Conservation (phyloP, 116 monocot genomes). For the Trichopus zeylanicus region DNA sequence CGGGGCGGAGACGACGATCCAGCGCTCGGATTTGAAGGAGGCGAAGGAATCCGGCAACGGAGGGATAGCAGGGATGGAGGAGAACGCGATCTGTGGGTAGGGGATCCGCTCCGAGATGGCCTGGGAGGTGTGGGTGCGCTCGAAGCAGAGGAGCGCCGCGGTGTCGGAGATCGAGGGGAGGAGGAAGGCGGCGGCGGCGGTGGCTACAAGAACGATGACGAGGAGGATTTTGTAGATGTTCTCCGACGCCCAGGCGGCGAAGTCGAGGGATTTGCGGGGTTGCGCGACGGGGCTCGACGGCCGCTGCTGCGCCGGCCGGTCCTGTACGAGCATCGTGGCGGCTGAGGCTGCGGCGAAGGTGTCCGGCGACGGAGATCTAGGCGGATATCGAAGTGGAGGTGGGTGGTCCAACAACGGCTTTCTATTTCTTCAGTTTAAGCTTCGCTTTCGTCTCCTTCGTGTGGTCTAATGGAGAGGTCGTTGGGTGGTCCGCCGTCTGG, state of each 20-base stretch:
- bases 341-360: neutral
- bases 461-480: no score
- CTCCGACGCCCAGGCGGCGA: slow-evolving; percentile 42
- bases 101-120: slow-evolving; percentile 18
- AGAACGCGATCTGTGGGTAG: slow-evolving; percentile 47
- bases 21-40: slow-evolving; percentile 65
- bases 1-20: slow-evolving; percentile 77
- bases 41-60: slow-evolving; percentile 35
- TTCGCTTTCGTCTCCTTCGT: neutral
- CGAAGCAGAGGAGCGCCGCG: slow-evolving; percentile 70
- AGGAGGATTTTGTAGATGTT: slow-evolving; percentile 44
- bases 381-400: neutral
- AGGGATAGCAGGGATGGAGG: slow-evolving; percentile 31
- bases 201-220: slow-evolving; percentile 28
- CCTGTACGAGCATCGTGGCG: neutral
- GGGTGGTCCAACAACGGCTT: neutral
- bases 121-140: slow-evolving; percentile 28
- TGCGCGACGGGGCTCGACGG: neutral
- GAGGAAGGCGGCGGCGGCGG: slow-evolving; percentile 52
- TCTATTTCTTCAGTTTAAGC: neutral
- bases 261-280: slow-evolving; percentile 13
- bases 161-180: slow-evolving; percentile 46
- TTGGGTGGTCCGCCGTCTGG: no score
- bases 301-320: neutral
- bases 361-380: neutral